Percentiles rank a stretch among this genome's conserved stretches.
phyloP scores from a whole-genome alignment of 2,329 filamentous ascomycete genomes.

The Pestalotiopsis sp. region DNA sequence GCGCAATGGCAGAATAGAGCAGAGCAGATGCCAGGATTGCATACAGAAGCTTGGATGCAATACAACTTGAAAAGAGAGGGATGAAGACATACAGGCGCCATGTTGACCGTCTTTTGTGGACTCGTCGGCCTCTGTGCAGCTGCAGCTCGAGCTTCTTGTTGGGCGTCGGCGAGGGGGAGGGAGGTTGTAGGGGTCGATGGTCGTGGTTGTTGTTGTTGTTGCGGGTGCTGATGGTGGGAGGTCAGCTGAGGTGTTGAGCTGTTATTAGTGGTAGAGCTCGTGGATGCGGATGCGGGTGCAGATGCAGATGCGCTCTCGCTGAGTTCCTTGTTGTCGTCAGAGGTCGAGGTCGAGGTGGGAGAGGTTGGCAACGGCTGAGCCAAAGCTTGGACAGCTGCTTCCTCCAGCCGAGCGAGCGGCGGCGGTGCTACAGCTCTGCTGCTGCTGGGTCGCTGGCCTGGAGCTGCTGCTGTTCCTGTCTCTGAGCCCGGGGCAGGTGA shows the following conservation, averaged over 20 bases:
- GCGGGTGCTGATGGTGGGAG: slow-evolving; percentile 17
- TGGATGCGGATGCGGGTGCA: slow-evolving; percentile 25
- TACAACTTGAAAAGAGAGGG: slow-evolving; percentile 5
- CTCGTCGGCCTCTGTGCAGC: slow-evolving; percentile 17
- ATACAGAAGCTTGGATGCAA: slow-evolving; percentile 14
- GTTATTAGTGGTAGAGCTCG: slow-evolving; percentile 21
- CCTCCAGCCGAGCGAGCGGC: slow-evolving; percentile 3
- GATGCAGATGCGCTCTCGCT: slow-evolving; percentile 24
- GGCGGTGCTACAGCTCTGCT: background rate
- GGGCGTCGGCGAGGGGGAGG: slow-evolving; percentile 13
- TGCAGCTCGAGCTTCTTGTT: slow-evolving; percentile 21
- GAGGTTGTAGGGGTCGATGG: slow-evolving; percentile 28
- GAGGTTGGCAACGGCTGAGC: slow-evolving; percentile 27
- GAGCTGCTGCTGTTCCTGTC: slow-evolving; percentile 12
- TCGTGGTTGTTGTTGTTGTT: slow-evolving; percentile 26
- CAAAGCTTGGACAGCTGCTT: slow-evolving; percentile 18
- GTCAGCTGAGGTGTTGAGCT: slow-evolving; percentile 12
- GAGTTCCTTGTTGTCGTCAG: slow-evolving; percentile 8
- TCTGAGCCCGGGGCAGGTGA: slow-evolving; percentile 19
- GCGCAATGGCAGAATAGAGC: background rate
- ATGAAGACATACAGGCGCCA: slow-evolving; percentile 58
- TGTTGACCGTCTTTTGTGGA: slow-evolving; percentile 41
- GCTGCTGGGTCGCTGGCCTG: slow-evolving; percentile 6
- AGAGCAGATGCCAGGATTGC: background rate
- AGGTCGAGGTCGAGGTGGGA: slow-evolving; percentile 4